Evolutionary conservation across 2,329 filamentous ascomycete genomes (phyloP).

Genomic region (Colletotrichum noveboracense): DNA sequence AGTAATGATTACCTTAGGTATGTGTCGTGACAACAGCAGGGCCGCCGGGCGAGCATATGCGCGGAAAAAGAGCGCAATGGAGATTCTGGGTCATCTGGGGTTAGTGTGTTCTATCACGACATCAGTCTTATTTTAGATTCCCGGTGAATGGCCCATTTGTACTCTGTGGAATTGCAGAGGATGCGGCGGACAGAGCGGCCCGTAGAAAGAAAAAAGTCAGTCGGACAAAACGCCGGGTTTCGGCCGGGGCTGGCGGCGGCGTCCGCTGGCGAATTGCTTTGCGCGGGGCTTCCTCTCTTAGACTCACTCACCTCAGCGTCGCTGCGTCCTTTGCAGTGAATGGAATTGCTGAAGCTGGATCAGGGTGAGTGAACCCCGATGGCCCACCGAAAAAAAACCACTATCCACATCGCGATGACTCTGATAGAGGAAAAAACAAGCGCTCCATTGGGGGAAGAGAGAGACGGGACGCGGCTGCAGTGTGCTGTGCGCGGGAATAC

Average conservation of each 20-base stretch:
- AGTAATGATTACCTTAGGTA: neutral
- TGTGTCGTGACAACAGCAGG: neutral
- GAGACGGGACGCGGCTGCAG: neutral
- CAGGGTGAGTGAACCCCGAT: conserved; percentile 1
- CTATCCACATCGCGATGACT: neutral
- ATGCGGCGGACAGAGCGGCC: neutral
- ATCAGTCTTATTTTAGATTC: neutral
- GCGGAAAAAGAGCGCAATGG: conserved; percentile 13
- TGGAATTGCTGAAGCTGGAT: neutral
- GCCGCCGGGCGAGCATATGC: neutral
- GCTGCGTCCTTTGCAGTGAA: neutral
- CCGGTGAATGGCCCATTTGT: neutral
- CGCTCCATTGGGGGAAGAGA: conserved; percentile 9
- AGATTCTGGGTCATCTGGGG: conserved; percentile 3
- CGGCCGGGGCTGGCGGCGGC: conserved; percentile 1
- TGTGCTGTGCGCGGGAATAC: neutral
- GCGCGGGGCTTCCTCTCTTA: neutral
- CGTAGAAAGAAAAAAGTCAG: neutral
- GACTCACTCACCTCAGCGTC: neutral
- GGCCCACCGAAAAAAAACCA: conserved; percentile 1
- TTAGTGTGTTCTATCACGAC: conserved; percentile 5
- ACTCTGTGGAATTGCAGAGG: neutral
- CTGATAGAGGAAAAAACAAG: conserved; percentile 15
- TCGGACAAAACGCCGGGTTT: conserved; percentile 8
- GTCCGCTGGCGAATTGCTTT: neutral